Conservation (phyloP, 768 basidiomycete genomes). For the Boletus huronensis region DNA sequence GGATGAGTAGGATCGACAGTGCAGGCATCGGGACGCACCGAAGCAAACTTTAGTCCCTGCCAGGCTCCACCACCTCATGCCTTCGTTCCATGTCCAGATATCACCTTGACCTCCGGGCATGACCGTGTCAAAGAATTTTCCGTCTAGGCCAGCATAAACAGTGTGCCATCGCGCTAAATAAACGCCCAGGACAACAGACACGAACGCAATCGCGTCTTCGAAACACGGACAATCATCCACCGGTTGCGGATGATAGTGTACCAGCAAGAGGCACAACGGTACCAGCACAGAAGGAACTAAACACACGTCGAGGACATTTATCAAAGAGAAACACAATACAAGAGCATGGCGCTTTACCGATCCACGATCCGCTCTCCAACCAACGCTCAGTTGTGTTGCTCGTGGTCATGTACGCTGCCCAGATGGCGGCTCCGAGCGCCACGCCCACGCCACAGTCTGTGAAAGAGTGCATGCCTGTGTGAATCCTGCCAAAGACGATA, state of each 20-base stretch:
- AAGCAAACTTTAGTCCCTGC: conserved; percentile 39
- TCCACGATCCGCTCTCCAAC: conserved; percentile 37
- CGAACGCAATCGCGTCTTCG: conserved; percentile 92
- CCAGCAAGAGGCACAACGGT: conserved; percentile 62
- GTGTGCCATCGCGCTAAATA: conserved; percentile 65
- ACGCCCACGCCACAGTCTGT: conserved; percentile 67
- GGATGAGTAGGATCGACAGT: not conserved
- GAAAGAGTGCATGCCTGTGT: conserved; percentile 88
- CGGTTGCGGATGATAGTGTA: conserved; percentile 91
- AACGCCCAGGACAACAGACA: conserved; percentile 80
- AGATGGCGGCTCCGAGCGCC: conserved; percentile 62
- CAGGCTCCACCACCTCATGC: conserved; percentile 35
- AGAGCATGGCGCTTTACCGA: conserved; percentile 25
- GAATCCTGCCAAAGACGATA: conserved; percentile 77
- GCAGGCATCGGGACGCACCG: conserved; percentile 30
- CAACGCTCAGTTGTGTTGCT: conserved; percentile 42
- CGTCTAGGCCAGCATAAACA: conserved; percentile 39
- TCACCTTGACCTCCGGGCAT: conserved; percentile 61
- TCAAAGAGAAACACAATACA: conserved; percentile 18
- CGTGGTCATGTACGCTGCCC: conserved; percentile 42
- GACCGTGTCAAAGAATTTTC: conserved; percentile 27
- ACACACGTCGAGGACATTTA: not conserved
- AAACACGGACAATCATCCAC: conserved; percentile 98
- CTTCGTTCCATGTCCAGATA: conserved; percentile 32
- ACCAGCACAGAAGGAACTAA: conserved; percentile 59